These are phyloP conservation scores for Emericellopsis terricola DNA, from an alignment of 495 filamentous ascomycete species.

Conservation along the genomic window DNA sequence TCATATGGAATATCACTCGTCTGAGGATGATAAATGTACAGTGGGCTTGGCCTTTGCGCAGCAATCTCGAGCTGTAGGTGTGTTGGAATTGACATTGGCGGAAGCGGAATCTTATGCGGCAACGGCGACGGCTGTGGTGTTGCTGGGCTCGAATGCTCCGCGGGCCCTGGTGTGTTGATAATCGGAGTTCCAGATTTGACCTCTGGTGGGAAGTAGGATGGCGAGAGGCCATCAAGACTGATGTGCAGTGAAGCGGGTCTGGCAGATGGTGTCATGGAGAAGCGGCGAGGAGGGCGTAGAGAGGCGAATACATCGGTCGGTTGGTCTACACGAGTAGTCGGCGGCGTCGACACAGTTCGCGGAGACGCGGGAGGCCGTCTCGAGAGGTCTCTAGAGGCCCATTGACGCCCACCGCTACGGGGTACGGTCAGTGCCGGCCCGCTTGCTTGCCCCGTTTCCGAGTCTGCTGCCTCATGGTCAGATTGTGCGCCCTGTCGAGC, in stretches of 20 bases:
- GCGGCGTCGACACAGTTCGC: conserved; percentile 3
- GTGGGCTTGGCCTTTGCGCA: conserved; percentile 59
- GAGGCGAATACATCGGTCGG: background rate
- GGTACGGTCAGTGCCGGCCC: too few species aligned
- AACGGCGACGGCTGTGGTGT: conserved; percentile 42
- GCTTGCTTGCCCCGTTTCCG: too few species aligned
- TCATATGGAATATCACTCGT: conserved; percentile 71
- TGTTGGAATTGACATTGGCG: conserved; percentile 72
- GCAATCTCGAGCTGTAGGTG: conserved; percentile 80
- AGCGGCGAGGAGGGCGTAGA: conserved; percentile 5
- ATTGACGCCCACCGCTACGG: background rate
- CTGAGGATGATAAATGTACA: conserved; percentile 71
- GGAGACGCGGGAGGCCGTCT: background rate
- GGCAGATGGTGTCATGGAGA: conserved; percentile 15
- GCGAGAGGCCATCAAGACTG: conserved; percentile 10
- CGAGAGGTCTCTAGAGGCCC: background rate
- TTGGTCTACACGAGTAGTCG: conserved; percentile 1
- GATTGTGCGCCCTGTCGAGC: conserved; percentile 2
- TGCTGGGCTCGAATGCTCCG: conserved; percentile 6
- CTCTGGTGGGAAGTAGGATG: too few species aligned
- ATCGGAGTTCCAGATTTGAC: conserved; percentile 3
- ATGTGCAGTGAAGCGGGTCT: conserved; percentile 6
- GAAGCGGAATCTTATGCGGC: conserved; percentile 54
- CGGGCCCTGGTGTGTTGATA: conserved; percentile 5
- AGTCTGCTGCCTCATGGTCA: too few species aligned